Evolutionary conservation across 108 stramenopile species (phyloP), one percentile per base, ranked within the genome.

Genomic region (Skeletonema costatum): DNA sequence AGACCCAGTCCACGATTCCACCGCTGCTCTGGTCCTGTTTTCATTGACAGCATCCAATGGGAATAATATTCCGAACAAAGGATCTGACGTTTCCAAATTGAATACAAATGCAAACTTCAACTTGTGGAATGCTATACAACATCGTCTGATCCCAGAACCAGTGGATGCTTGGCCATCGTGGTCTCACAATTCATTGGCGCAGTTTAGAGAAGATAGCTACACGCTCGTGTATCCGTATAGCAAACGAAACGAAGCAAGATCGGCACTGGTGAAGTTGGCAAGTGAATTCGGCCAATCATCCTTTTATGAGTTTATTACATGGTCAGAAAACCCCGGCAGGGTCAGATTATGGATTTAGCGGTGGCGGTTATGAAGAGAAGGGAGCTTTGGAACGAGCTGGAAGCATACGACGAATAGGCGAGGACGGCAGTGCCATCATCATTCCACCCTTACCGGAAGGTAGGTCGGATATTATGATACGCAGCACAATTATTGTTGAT

Each of bases 111-210:
- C 76, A 41, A 77, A 77, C 56, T 30, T 32, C 35, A 70, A 70
- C 5, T 58, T 77, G 17, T 77, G 76, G 76, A 35, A 35, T 16
- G 68, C 38, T 12, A 77, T 77, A 12, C 76, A 53, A 39, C 46
- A 35, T 5, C 32, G 69, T 35, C 48, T 81, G 63, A 44, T 35
- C 17, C 73, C 73, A 2, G 38, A 70, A 44, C 80, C 80, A 36
- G 14, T 66, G 2, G 80, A 81, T 68, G 80, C 48, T 32, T 81
- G 80, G 80, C 73, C 80, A 44, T 81, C 62, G 62, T 81, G 73
- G 73, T 32, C 32, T 19, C 80, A 81, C 62, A 74, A 81, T 64
- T 74, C 80, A 5, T 19, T 65, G 35, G 59, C 68, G 48, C 73
- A 74, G 17, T 64, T 65, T 56, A 31, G 80, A 11, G 73, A 74